These are phyloP conservation scores for Fusarium denticulatum DNA, from an alignment of 2,329 filamentous ascomycete genomes.

Conservation along the genomic window DNA sequence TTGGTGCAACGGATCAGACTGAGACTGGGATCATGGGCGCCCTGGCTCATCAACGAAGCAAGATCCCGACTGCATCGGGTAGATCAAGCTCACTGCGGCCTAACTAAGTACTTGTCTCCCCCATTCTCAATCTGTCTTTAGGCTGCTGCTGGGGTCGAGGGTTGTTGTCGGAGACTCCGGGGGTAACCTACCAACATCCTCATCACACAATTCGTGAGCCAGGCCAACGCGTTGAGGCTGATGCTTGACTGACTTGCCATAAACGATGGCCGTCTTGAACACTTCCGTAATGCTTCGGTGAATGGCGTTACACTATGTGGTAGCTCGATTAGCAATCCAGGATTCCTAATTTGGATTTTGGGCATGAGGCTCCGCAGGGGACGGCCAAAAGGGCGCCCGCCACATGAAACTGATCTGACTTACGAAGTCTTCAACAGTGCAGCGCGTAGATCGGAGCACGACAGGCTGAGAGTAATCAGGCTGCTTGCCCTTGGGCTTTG, in stretches of 20 bases:
- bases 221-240: constrained; percentile 96
- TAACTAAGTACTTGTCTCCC: constrained; percentile 16
- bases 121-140: constrained; percentile 15
- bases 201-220: constrained; percentile 89
- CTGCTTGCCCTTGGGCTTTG: constrained; percentile 94
- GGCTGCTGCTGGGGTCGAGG: constrained; percentile 19
- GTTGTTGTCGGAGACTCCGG: constrained; percentile 11
- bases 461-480: constrained; percentile 94
- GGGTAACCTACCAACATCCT: constrained; percentile 85
- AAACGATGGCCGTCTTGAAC: constrained; percentile 95
- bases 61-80: constrained; percentile 38
- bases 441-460: constrained; percentile 82
- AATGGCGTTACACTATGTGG: constrained; percentile 87
- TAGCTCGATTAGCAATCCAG: constrained; percentile 51
- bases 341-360: constrained; percentile 12
- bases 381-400: constrained; percentile 1
- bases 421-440: constrained; percentile 97
- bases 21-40: constrained; percentile 20
- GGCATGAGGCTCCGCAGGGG: constrained; percentile 15
- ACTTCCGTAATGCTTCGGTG: constrained; percentile 96
- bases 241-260: constrained; percentile 98
- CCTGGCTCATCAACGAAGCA: constrained; percentile 27
- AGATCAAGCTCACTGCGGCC: constrained; percentile 30
- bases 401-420: constrained; percentile 52
- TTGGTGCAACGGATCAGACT: constrained; percentile 20